phyloP scores from a whole-genome alignment of 495 filamentous ascomycete genomes.

The Aspergillus baeticus region DNA sequence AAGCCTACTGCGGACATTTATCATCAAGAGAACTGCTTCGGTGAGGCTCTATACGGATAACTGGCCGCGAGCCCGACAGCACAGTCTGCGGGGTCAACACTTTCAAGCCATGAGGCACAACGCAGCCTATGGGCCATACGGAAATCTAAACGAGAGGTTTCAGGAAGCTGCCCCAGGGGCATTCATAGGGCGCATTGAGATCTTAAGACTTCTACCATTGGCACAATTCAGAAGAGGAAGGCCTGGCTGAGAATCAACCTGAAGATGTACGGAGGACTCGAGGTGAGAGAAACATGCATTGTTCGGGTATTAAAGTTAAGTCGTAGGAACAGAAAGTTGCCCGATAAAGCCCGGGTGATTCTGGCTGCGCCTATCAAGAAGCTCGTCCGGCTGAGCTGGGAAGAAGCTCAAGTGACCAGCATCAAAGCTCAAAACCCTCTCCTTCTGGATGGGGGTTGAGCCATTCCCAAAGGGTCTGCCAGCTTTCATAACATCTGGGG shows the following conservation, averaged over 20 bases:
- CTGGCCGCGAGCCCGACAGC: neutral
- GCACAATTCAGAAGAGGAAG: too few relatives aligned
- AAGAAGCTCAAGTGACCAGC: conserved; percentile 5
- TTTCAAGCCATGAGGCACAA: neutral
- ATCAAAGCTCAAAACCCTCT: neutral
- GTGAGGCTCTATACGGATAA: neutral
- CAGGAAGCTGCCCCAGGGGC: neutral
- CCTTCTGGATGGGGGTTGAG: neutral
- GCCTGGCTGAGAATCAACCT: too few relatives aligned
- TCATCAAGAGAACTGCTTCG: neutral
- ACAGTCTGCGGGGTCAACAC: neutral
- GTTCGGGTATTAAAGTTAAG: too few relatives aligned
- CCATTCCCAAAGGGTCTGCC: too few relatives aligned
- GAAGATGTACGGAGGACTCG: too few relatives aligned
- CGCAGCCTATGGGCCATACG: neutral
- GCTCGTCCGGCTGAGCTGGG: neutral
- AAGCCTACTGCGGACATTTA: neutral
- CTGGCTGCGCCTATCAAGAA: too few relatives aligned
- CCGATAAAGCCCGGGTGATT: neutral
- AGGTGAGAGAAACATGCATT: too few relatives aligned
- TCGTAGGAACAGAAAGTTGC: too few relatives aligned
- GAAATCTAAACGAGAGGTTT: neutral
- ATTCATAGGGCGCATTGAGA: neutral
- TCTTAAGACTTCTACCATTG: neutral
- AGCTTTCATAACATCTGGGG: too few relatives aligned